Base-by-base conservation (phyloP, 441 rosid genomes). In the Bocquillonia castaneifolia region DNA sequence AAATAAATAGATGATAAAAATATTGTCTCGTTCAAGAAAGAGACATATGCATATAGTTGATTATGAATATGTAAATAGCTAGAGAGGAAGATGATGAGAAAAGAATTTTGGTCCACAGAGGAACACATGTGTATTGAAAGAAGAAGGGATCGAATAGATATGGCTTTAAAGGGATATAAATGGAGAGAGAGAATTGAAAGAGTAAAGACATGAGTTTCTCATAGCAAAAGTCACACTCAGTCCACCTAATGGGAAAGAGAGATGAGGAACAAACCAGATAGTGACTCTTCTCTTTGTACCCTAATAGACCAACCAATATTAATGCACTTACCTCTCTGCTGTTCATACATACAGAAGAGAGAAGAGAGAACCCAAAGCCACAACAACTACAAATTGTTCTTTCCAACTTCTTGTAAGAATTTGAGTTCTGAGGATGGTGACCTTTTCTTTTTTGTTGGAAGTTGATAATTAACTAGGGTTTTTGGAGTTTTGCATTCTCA, bases 161-260 rank as follows among this genome's bases (percentile, higher is more conserved):
- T n/a, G n/a, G n/a, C n/a, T n/a, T n/a, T n/a, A 69, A 70, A 50
- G 5, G 54, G 54, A 50, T 20, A 50, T 50, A 50, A 50, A 50
- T 50, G 54, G 20, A 47, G 54, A 50, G 26, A 50, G 54, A 50
- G 54, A 50, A 56, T 29, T 54, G 81, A 74, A 68, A 63, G 72
- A 75, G 69, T 58, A 31, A 76, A 71, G 81, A 80, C 71, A 71
- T 48, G 76, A 73, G 82, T 78, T 76, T 20, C 36, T 69, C 26
- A 57, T 60, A 74, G 75, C 68, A 56, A 72, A 73, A 34, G 87
- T 79, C 84, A 48, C 75, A 66, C 39, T 86, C 82, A 65, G 63
- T 78, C 85, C 88, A 86, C 80, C 86, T 79, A 79, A 71, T 77
- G 74, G 64, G 81, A 79, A 78, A 70, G 75, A 69, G 75, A 76